These are phyloP conservation scores for Clarireedia monteithiana DNA, from an alignment of 2,329 filamentous ascomycete species.

Conservation along the genomic window DNA sequence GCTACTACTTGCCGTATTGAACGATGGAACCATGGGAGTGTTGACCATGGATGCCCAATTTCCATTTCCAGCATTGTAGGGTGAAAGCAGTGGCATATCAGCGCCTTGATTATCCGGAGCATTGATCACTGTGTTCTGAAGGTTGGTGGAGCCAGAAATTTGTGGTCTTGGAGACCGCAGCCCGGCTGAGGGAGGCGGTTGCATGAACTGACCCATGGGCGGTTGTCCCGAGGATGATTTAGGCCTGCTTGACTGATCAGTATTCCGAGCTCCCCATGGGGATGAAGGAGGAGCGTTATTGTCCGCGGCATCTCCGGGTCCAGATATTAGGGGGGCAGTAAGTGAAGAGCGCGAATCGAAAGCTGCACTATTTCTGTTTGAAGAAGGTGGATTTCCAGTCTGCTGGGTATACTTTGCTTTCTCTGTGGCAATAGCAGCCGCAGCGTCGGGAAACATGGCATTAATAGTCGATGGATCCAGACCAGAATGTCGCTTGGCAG, in stretches of 20 bases:
- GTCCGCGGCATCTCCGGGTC: conserved; percentile 55
- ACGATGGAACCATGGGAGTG: conserved; percentile 89
- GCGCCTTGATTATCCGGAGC: conserved; percentile 57
- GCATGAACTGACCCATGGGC: conserved; percentile 91
- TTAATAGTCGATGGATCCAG: conserved; percentile 91
- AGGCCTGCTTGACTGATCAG: conserved; percentile 50
- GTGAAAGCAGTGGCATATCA: conserved; percentile 82
- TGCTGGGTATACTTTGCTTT: conserved; percentile 97
- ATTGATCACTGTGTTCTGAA: conserved; percentile 77
- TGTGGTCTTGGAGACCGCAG: conserved; percentile 69
- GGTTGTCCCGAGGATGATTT: conserved; percentile 74
- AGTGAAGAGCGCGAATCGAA: conserved; percentile 69
- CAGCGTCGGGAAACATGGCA: conserved; percentile 98
- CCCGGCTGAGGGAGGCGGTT: conserved; percentile 65
- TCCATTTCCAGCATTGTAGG: conserved; percentile 69
- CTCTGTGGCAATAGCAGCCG: conserved; percentile 95
- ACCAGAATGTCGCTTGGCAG: conserved; percentile 87
- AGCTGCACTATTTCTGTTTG: conserved; percentile 84
- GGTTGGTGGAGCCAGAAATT: conserved; percentile 57
- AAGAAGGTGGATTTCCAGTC: conserved; percentile 80
- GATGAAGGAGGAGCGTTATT: conserved; percentile 60
- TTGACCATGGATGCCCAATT: conserved; percentile 99
- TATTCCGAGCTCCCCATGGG: conserved; percentile 61
- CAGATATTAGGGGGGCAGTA: conserved; percentile 66
- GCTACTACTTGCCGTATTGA: conserved; percentile 49